phyloP scores from a whole-genome alignment of 1,284 basidiomycete genomes.

The Cutaneotrichosporon daszewskae region DNA sequence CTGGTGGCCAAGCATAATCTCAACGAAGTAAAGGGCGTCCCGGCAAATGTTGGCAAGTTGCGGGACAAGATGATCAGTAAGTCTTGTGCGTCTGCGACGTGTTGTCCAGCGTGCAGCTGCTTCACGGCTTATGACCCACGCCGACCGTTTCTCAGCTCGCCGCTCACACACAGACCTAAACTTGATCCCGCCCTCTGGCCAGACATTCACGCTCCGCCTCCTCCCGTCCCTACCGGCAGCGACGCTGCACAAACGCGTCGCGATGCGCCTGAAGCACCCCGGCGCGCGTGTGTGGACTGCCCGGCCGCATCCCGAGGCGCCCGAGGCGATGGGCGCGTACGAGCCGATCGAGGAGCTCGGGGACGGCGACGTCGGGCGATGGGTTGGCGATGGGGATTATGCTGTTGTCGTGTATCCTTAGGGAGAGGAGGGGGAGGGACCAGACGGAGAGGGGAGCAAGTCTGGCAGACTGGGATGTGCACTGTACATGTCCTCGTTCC shows the following conservation, averaged over 20 bases:
- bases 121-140: too few relatives aligned
- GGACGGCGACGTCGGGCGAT: conserved; percentile 18
- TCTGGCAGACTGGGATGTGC: too few relatives aligned
- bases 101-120: too few relatives aligned
- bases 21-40: too few relatives aligned
- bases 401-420: conserved; percentile 3
- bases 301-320: conserved; percentile 1
- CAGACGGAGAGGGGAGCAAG: too few relatives aligned
- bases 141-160: too few relatives aligned
- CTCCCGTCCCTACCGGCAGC: conserved; percentile 6
- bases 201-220: conserved; percentile 12
- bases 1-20: conserved; percentile 20
- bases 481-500: too few relatives aligned
- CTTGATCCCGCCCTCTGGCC: conserved; percentile 15
- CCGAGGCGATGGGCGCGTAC: conserved; percentile 5
- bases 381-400: conserved; percentile 17
- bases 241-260: conserved; percentile 9
- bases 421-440: too few relatives aligned
- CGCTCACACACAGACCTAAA: conserved; percentile 8
- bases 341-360: conserved; percentile 20
- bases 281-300: conserved; percentile 8
- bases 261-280: conserved; percentile 2
- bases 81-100: conserved; percentile 8
- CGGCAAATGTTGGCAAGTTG: background rate
- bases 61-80: conserved; percentile 30